Percentiles rank a stretch among this genome's conserved stretches.
phyloP scores from a whole-genome alignment of 805 yeast species.

The Metschnikowia henanensis region DNA sequence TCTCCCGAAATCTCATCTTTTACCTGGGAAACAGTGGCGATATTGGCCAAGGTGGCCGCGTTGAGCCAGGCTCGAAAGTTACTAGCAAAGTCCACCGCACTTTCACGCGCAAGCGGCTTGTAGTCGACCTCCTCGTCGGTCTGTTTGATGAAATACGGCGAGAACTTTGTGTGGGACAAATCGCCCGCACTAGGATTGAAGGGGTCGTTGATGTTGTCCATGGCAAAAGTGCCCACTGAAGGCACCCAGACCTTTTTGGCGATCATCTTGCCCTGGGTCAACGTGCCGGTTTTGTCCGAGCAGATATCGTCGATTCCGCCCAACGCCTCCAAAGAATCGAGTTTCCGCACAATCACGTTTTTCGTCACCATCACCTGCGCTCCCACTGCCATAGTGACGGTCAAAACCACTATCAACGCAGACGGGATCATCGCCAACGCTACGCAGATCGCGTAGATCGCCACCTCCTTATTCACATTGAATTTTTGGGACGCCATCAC shows the following conservation, averaged over 20 bases:
- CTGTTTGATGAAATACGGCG: slow-evolving; percentile 36
- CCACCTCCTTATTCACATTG: slow-evolving; percentile 71
- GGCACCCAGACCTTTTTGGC: slow-evolving; percentile 69
- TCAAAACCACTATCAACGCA: slow-evolving; percentile 74
- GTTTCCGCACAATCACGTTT: slow-evolving; percentile 70
- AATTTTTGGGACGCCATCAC: slow-evolving; percentile 84
- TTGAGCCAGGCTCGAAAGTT: slow-evolving; percentile 51
- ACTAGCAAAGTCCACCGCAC: slow-evolving; percentile 20
- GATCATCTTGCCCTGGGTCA: slow-evolving; percentile 79
- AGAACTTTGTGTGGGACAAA: slow-evolving; percentile 31
- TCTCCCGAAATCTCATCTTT: slow-evolving; percentile 37
- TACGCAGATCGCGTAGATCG: slow-evolving; percentile 85
- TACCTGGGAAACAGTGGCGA: slow-evolving; percentile 62
- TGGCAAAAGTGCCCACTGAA: slow-evolving; percentile 54
- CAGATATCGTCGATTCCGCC: slow-evolving; percentile 80
- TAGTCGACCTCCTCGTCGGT: slow-evolving; percentile 37
- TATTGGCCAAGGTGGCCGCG: slow-evolving; percentile 75
- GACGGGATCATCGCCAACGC: slow-evolving; percentile 82
- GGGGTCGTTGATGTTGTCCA: slow-evolving; percentile 55
- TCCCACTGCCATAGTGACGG: slow-evolving; percentile 82
- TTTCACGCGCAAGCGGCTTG: slow-evolving; percentile 19
- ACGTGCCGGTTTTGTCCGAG: slow-evolving; percentile 81
- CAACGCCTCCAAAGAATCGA: slow-evolving; percentile 75
- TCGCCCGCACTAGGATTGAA: slow-evolving; percentile 62
- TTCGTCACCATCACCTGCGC: slow-evolving; percentile 66